Conservation (phyloP, 176 grass and related monocot species). For the Avena insularis region DNA sequence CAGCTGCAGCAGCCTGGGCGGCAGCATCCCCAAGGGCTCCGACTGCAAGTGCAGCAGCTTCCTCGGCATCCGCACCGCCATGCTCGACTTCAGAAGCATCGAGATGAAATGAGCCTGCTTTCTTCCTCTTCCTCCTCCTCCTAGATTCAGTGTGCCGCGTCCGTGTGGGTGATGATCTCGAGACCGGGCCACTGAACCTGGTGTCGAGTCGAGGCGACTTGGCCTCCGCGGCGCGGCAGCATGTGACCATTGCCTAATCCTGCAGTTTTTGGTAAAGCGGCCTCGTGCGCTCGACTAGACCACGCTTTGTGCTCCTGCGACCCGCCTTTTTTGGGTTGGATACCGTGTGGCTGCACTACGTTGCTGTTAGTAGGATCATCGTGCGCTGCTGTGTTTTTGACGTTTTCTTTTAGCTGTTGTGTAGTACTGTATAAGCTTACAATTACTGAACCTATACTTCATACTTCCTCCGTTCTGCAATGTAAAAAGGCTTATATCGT, state of each 20-base stretch:
- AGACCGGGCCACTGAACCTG: slow-evolving; percentile 28
- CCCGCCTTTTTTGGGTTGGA: slow-evolving; percentile 30
- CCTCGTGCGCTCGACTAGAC: slow-evolving; percentile 47
- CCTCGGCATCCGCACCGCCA: slow-evolving; percentile 59
- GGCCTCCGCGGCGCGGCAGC: slow-evolving; percentile 35
- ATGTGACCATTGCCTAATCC: slow-evolving; percentile 52
- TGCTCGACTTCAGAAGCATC: slow-evolving; percentile 84
- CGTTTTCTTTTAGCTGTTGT: neutral
- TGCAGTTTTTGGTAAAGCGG: slow-evolving; percentile 28
- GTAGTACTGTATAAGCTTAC: neutral
- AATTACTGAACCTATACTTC: neutral
- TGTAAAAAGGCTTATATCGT: no score
- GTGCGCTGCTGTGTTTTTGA: neutral
- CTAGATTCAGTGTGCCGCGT: slow-evolving; percentile 23
- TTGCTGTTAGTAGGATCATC: neutral
- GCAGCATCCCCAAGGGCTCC: slow-evolving; percentile 54
- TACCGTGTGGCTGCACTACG: slow-evolving; percentile 18
- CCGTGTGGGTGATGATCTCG: neutral
- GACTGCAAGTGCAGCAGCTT: slow-evolving; percentile 86
- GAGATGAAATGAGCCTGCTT: slow-evolving; percentile 71
- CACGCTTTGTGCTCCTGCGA: slow-evolving; percentile 41
- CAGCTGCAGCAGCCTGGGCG: slow-evolving; percentile 82
- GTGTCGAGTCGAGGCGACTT: slow-evolving; percentile 20
- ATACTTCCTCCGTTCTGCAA: no score
- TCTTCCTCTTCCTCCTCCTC: slow-evolving; percentile 14